Conservation (phyloP, 140 eudicot species). For the Erigeron philadelphicus region DNA sequence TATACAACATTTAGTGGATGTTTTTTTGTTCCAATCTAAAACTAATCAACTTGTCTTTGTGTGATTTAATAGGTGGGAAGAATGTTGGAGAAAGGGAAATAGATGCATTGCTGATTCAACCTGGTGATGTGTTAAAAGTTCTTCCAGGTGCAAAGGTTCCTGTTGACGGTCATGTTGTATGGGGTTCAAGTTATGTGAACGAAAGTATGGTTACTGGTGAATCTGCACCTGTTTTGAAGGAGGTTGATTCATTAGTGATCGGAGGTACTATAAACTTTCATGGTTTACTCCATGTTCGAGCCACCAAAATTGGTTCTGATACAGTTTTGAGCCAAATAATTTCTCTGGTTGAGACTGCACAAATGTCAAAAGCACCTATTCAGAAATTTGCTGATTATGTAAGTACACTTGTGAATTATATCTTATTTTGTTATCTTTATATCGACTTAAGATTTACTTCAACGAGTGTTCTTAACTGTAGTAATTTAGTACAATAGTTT, state of each 20-base stretch:
- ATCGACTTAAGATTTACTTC: neutral
- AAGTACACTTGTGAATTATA: slow-evolving; percentile 30
- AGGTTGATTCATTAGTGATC: slow-evolving; percentile 57
- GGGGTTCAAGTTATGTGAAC: slow-evolving; percentile 95
- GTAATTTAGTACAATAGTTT: neutral
- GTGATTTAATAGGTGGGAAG: slow-evolving; percentile 57
- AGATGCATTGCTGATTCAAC: slow-evolving; percentile 87
- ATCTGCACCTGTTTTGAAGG: slow-evolving; percentile 80
- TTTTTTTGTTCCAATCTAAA: slow-evolving; percentile 14
- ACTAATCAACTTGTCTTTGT: neutral
- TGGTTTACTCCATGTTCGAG: slow-evolving; percentile 80
- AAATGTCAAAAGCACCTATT: slow-evolving; percentile 98
- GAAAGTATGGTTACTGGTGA: slow-evolving; percentile 99
- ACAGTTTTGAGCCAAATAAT: slow-evolving; percentile 94
- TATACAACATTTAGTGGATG: slow-evolving; percentile 10
- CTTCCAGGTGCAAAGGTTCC: slow-evolving; percentile 94
- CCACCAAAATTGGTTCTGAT: slow-evolving; percentile 83
- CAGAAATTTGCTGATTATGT: slow-evolving; percentile 94
- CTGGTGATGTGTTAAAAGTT: slow-evolving; percentile 82
- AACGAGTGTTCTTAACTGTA: neutral
- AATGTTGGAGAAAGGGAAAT: slow-evolving; percentile 77
- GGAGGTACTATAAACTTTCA: slow-evolving; percentile 94
- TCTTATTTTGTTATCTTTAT: slow-evolving; percentile 17
- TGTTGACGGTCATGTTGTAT: slow-evolving; percentile 68
- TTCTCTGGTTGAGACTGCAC: slow-evolving; percentile 90